These are phyloP conservation scores for Tolypocladium album DNA, from an alignment of 2,329 filamentous ascomycete genomes.

Conservation along the genomic window DNA sequence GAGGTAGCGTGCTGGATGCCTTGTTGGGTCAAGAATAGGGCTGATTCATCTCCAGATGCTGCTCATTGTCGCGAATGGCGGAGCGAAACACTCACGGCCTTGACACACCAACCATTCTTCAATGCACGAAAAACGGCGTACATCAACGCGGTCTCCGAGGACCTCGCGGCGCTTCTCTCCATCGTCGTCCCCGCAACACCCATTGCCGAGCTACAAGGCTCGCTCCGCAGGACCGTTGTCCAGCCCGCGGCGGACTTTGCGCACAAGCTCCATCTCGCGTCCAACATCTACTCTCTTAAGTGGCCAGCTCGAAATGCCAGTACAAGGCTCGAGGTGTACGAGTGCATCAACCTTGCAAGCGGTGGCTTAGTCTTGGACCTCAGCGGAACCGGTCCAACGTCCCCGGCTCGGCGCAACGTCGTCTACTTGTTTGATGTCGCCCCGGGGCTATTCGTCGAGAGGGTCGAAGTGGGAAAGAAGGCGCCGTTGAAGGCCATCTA, in stretches of 20 bases:
- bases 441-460: constrained; percentile 25
- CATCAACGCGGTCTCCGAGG: constrained; percentile 19
- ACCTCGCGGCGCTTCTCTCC: constrained; percentile 20
- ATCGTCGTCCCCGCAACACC: constrained; percentile 16
- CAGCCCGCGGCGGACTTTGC: constrained; percentile 25
- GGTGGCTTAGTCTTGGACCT: constrained; percentile 18
- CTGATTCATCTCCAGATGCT: constrained; percentile 10
- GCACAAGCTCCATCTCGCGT: constrained; percentile 23
- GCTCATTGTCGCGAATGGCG: constrained; percentile 25
- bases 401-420: constrained; percentile 16
- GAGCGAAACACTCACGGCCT: constrained; percentile 22
- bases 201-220: constrained; percentile 18
- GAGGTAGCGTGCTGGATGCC: constrained; percentile 12
- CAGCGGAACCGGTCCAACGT: constrained; percentile 15
- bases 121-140: constrained; percentile 16
- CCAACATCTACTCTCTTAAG: constrained; percentile 23
- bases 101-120: constrained; percentile 20
- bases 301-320: constrained; percentile 25
- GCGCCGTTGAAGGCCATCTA: constrained; percentile 18
- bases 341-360: constrained; percentile 23
- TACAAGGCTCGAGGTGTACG: constrained; percentile 24
- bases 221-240: constrained; percentile 20
- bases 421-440: constrained; percentile 25
- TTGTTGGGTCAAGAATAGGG: background rate
- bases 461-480: constrained; percentile 21